Evolutionary conservation across 495 filamentous ascomycete species (phyloP).

Genomic region (Aspergillus saccharolyticus): DNA sequence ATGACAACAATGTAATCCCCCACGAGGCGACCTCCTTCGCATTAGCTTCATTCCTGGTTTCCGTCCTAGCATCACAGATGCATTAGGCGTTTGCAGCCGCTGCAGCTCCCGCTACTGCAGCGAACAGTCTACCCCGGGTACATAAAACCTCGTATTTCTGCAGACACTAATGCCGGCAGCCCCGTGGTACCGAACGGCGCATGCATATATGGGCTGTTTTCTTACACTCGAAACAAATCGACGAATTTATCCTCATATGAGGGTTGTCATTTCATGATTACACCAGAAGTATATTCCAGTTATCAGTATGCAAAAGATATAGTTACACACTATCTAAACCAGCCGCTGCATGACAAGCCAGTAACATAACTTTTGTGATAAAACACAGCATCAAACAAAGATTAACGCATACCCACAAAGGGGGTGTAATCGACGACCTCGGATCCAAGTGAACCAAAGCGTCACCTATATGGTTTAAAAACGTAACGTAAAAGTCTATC

Average conservation of each 20-base stretch:
- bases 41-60: neutral
- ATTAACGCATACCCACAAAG: slow-evolving; percentile 26
- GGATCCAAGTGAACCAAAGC: slow-evolving; percentile 11
- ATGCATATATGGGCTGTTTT: too few relatives aligned
- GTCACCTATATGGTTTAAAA: slow-evolving; percentile 13
- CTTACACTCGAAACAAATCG: too few relatives aligned
- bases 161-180: neutral
- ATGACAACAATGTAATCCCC: too few relatives aligned
- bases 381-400: slow-evolving; percentile 18
- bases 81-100: neutral
- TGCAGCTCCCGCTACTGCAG: neutral
- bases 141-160: neutral
- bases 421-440: slow-evolving; percentile 10
- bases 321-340: slow-evolving; percentile 17
- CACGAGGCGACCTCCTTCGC: too few relatives aligned
- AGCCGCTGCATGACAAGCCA: slow-evolving; percentile 9
- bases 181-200: neutral
- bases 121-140: neutral
- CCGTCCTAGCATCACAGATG: neutral
- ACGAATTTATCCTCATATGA: neutral
- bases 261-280: neutral
- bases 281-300: slow-evolving; percentile 15
- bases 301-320: slow-evolving; percentile 20
- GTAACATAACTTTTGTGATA: slow-evolving; percentile 10
- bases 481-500: slow-evolving; percentile 35